phyloP scores from a whole-genome alignment of 2,329 filamentous ascomycete genomes.

The Coleophoma crateriformis region DNA sequence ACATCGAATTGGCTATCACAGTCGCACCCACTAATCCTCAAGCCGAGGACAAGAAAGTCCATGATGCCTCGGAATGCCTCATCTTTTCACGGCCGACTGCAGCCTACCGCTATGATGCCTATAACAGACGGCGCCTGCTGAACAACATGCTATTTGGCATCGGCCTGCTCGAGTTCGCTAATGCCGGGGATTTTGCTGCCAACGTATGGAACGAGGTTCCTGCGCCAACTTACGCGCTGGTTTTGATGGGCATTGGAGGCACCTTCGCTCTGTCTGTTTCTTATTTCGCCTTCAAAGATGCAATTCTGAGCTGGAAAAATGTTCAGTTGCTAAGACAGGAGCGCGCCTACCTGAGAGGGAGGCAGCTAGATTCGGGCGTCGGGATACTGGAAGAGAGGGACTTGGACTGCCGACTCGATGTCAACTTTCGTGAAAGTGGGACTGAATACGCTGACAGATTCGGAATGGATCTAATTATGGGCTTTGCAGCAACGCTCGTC shows the following conservation, averaged over 20 bases:
- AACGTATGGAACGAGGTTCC: slow-evolving; percentile 51
- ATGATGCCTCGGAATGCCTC: slow-evolving; percentile 2
- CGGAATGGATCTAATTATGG: slow-evolving; percentile 45
- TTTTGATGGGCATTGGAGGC: slow-evolving; percentile 48
- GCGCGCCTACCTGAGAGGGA: slow-evolving; percentile 24
- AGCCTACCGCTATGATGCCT: neutral
- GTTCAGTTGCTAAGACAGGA: slow-evolving; percentile 38
- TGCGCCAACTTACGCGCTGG: slow-evolving; percentile 39
- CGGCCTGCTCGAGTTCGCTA: slow-evolving; percentile 48
- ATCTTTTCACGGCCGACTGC: neutral
- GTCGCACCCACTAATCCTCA: too few species aligned
- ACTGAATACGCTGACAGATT: slow-evolving; percentile 45
- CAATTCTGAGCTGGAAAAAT: slow-evolving; percentile 37
- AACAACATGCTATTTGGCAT: slow-evolving; percentile 33
- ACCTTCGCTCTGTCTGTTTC: slow-evolving; percentile 38
- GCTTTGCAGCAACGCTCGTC: slow-evolving; percentile 42
- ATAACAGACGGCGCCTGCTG: neutral
- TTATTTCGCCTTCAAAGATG: slow-evolving; percentile 40
- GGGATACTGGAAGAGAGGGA: slow-evolving; percentile 15
- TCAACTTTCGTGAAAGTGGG: slow-evolving; percentile 42
- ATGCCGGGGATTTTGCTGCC: slow-evolving; percentile 50
- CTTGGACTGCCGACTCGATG: slow-evolving; percentile 33
- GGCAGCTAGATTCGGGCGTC: slow-evolving; percentile 9
- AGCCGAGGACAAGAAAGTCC: neutral
- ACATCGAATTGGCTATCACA: too few species aligned